Evolutionary conservation across 768 basidiomycete species (phyloP).

Genomic region (Gautieria morchelliformis): DNA sequence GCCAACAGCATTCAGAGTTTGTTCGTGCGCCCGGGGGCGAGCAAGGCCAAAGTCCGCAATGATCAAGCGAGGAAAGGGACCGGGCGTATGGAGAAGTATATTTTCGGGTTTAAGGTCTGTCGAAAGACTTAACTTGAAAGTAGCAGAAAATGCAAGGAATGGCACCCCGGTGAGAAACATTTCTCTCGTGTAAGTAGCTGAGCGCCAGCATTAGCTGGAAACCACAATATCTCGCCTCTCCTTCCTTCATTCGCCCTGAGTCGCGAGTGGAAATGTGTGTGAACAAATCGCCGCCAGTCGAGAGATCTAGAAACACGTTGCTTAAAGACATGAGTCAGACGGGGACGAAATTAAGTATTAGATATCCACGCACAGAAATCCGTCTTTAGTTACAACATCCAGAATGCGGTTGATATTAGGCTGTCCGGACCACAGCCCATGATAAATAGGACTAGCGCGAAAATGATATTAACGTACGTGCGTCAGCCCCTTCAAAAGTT

Average conservation of each 20-base stretch:
- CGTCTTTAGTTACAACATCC: constrained; percentile 50
- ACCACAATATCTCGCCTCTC: constrained; percentile 78
- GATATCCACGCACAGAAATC: constrained; percentile 40
- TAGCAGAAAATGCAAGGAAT: background rate
- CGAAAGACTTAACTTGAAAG: background rate
- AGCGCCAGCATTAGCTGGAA: constrained; percentile 69
- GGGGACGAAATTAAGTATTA: background rate
- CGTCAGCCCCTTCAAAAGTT: constrained; percentile 57
- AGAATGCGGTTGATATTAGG: constrained; percentile 77
- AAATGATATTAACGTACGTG: constrained; percentile 41
- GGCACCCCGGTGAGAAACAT: constrained; percentile 73
- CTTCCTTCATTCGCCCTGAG: constrained; percentile 49
- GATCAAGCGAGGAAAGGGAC: constrained; percentile 74
- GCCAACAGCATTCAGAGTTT: constrained; percentile 81
- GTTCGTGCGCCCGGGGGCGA: constrained; percentile 66
- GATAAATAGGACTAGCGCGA: background rate
- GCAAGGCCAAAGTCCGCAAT: constrained; percentile 86
- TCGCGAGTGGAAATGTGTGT: constrained; percentile 64
- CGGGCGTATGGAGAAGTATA: constrained; percentile 68
- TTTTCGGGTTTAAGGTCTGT: constrained; percentile 63
- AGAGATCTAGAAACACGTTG: constrained; percentile 78
- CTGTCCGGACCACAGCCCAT: constrained; percentile 24
- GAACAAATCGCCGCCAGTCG: constrained; percentile 83
- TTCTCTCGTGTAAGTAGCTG: constrained; percentile 57
- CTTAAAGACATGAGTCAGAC: constrained; percentile 22